Evolutionary conservation across 441 rosid species (phyloP).

Genomic region (Erysimum pusillum): DNA sequence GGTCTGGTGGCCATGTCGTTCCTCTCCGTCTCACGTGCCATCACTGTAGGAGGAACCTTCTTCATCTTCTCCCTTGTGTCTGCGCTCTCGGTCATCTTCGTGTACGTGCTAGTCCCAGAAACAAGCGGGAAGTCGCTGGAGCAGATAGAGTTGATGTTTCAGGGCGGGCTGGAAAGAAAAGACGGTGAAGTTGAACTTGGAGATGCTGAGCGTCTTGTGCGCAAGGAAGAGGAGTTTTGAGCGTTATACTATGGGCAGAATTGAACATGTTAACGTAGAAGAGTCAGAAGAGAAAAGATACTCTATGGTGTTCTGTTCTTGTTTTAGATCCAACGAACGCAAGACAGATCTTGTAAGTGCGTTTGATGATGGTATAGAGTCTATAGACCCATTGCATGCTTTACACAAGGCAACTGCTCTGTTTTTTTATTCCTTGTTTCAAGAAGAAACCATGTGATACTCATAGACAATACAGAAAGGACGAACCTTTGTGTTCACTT

Average conservation of each 20-base stretch:
- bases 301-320: slow-evolving; percentile 24
- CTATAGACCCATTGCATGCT: slow-evolving; percentile 23
- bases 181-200: slow-evolving; percentile 69
- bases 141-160: slow-evolving; percentile 77
- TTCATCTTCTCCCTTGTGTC: slow-evolving; percentile 66
- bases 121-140: slow-evolving; percentile 91
- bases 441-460: slow-evolving; percentile 33
- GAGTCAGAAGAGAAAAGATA: slow-evolving; percentile 13
- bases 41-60: slow-evolving; percentile 80
- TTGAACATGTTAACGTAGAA: slow-evolving; percentile 29
- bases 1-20: slow-evolving; percentile 93
- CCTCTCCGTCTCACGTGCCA: slow-evolving; percentile 69
- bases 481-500: slow-evolving; percentile 19
- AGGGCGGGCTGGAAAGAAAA: slow-evolving; percentile 52
- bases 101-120: slow-evolving; percentile 72
- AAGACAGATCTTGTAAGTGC: slow-evolving; percentile 31
- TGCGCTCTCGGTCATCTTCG: slow-evolving; percentile 76
- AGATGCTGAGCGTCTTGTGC: slow-evolving; percentile 80
- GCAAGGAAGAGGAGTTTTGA: slow-evolving; percentile 52
- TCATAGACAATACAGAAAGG: slow-evolving; percentile 23
- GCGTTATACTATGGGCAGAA: slow-evolving; percentile 10
- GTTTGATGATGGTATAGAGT: slow-evolving; percentile 13
- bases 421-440: background rate
- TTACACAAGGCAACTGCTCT: background rate
- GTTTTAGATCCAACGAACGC: slow-evolving; percentile 32